Evolutionary conservation across 2,329 filamentous ascomycete species (phyloP).

Genomic region (Paramyrothecium roridum): DNA sequence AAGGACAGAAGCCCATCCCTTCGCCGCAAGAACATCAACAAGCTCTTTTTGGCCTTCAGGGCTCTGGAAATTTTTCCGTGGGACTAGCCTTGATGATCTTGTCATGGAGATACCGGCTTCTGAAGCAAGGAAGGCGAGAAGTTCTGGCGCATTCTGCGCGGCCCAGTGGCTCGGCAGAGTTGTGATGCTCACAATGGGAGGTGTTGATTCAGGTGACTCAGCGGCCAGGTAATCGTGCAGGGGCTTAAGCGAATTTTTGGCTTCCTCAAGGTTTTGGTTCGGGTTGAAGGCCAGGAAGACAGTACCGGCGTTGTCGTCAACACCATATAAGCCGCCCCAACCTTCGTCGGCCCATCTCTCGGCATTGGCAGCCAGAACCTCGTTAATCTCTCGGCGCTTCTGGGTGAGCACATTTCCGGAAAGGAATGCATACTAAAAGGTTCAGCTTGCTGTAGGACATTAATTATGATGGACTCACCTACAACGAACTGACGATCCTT

Average conservation of each 20-base stretch:
- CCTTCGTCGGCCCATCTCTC: constrained; percentile 5
- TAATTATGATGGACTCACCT: neutral
- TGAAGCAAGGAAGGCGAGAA: constrained; percentile 3
- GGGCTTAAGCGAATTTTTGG: neutral
- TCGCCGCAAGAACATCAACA: constrained; percentile 1
- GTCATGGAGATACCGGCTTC: constrained; percentile 5
- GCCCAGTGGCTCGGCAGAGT: constrained; percentile 1
- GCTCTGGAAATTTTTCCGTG: constrained; percentile 2
- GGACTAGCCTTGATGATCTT: constrained; percentile 3
- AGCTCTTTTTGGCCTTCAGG: neutral
- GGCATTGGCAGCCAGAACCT: constrained; percentile 4
- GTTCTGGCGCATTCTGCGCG: constrained; percentile 2
- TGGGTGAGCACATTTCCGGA: neutral
- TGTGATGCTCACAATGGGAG: neutral
- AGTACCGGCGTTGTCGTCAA: neutral
- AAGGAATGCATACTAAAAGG: neutral
- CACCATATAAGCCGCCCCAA: constrained; percentile 4
- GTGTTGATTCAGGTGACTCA: neutral
- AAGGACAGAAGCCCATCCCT: constrained; percentile 1
- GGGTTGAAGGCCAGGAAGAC: neutral
- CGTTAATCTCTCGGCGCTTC: constrained; percentile 1
- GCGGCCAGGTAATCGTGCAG: neutral
- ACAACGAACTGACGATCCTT: constrained; percentile 2
- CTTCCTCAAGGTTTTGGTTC: neutral
- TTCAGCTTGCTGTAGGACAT: neutral